phyloP scores from a whole-genome alignment of 352 stramenopile genomes.

The Globisporangium recalcitrans region DNA sequence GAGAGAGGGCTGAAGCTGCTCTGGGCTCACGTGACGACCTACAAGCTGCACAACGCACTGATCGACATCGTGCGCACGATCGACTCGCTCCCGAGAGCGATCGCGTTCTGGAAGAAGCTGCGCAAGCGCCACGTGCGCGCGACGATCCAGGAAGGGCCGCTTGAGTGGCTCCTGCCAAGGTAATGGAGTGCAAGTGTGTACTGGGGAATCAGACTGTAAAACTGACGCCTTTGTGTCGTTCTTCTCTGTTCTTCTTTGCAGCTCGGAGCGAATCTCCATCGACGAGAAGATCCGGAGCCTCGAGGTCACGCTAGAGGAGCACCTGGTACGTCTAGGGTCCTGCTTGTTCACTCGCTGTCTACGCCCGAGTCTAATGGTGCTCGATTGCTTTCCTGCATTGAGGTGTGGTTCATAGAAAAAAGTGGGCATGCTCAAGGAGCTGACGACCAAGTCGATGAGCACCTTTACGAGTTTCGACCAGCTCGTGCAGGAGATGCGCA shows the following conservation, averaged over 20 bases:
- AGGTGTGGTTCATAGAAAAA: slow-evolving; percentile 32
- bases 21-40: slow-evolving; percentile 58
- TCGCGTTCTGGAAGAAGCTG: slow-evolving; percentile 66
- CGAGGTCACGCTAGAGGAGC: slow-evolving; percentile 55
- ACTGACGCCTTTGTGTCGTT: not conserved
- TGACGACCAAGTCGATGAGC: slow-evolving; percentile 36
- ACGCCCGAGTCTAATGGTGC: not conserved
- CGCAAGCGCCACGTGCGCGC: slow-evolving; percentile 42
- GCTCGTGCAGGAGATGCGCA: slow-evolving; percentile 30
- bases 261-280: slow-evolving; percentile 45
- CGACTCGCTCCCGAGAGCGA: slow-evolving; percentile 61
- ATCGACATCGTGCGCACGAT: slow-evolving; percentile 56
- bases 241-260: slow-evolving; percentile 7
- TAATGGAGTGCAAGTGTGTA: slow-evolving; percentile 10
- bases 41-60: slow-evolving; percentile 52
- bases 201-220: not conserved
- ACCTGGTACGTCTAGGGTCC: slow-evolving; percentile 36
- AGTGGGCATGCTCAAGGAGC: slow-evolving; percentile 64
- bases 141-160: slow-evolving; percentile 41
- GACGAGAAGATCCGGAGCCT: slow-evolving; percentile 59
- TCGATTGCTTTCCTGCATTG: not conserved
- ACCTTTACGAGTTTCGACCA: slow-evolving; percentile 30
- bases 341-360: not conserved
- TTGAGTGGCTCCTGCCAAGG: slow-evolving; percentile 60
- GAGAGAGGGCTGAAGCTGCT: slow-evolving; percentile 35